Evolutionary conservation across 495 filamentous ascomycete genomes (phyloP).

Genomic region (Penicillium bovifimosum): DNA sequence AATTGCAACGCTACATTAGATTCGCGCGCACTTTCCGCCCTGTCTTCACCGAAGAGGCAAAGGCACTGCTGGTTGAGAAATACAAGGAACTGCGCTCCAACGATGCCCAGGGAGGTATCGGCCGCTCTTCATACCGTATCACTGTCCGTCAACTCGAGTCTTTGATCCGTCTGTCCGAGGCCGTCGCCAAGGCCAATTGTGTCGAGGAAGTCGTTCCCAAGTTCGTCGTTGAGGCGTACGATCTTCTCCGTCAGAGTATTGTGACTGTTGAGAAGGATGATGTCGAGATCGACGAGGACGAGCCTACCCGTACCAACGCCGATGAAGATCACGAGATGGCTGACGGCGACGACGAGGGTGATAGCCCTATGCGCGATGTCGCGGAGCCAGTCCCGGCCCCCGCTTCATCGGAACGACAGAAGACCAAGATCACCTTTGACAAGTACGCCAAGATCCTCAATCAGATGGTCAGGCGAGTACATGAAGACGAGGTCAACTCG

Average conservation of each 20-base stretch:
- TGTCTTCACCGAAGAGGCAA: constrained; percentile 85
- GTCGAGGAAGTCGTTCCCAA: constrained; percentile 80
- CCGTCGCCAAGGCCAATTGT: constrained; percentile 95
- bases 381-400: constrained; percentile 35
- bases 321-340: constrained; percentile 38
- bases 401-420: constrained; percentile 43
- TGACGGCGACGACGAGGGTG: constrained; percentile 57
- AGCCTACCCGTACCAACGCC: constrained; percentile 28
- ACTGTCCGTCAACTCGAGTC: constrained; percentile 95
- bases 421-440: constrained; percentile 90
- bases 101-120: constrained; percentile 90
- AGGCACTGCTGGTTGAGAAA: constrained; percentile 75
- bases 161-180: constrained; percentile 89
- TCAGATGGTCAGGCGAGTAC: constrained; percentile 70
- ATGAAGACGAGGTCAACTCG: constrained; percentile 62
- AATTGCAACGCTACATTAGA: constrained; percentile 94
- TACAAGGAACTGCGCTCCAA: constrained; percentile 95
- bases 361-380: constrained; percentile 60
- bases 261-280: constrained; percentile 98
- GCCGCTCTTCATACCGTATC: constrained; percentile 90
- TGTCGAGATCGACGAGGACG: constrained; percentile 88
- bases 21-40: constrained; percentile 94
- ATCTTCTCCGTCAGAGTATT: constrained; percentile 85
- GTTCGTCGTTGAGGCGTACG: constrained; percentile 87
- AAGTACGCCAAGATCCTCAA: constrained; percentile 91